Percentiles rank a stretch among this genome's conserved stretches.
These are phyloP conservation scores for Funneliformis caledonium DNA, from an alignment of 371 early-diverging fungal species.

Conservation along the genomic window DNA sequence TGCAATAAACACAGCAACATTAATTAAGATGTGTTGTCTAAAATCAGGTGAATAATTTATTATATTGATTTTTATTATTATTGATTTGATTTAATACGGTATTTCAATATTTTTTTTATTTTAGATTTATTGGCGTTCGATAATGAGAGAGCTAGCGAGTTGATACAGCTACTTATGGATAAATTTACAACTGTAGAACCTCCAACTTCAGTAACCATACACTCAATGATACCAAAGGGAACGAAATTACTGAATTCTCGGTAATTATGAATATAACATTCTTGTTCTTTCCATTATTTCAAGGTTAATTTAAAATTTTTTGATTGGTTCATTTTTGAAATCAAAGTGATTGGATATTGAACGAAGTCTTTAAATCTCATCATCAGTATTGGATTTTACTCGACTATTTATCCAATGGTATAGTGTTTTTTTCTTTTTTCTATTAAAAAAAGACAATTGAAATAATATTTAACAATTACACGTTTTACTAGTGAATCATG, in stretches of 20 bases:
- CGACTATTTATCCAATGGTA: conserved; percentile 22
- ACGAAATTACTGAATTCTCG: not conserved
- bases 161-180: not conserved
- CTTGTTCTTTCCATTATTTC: not conserved
- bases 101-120: too few relatives aligned
- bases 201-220: not conserved
- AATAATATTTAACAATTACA: not conserved
- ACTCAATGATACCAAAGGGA: conserved; percentile 13
- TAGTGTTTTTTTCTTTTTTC: not conserved
- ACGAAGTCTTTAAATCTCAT: not conserved
- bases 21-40: conserved; percentile 2
- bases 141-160: not conserved
- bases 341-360: not conserved
- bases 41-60: not conserved
- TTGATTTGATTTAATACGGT: not conserved
- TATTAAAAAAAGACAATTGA: not conserved
- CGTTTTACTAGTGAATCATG: not conserved
- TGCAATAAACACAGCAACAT: not conserved
- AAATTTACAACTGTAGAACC: conserved; percentile 10
- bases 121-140: conserved; percentile 9
- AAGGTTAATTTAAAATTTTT: not conserved
- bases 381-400: conserved; percentile 4
- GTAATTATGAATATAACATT: not conserved
- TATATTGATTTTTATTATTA: not conserved
- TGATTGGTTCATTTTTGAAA: not conserved